Evolutionary conservation across 306 rosid species (phyloP).

Genomic region (Rosa lucieae): DNA sequence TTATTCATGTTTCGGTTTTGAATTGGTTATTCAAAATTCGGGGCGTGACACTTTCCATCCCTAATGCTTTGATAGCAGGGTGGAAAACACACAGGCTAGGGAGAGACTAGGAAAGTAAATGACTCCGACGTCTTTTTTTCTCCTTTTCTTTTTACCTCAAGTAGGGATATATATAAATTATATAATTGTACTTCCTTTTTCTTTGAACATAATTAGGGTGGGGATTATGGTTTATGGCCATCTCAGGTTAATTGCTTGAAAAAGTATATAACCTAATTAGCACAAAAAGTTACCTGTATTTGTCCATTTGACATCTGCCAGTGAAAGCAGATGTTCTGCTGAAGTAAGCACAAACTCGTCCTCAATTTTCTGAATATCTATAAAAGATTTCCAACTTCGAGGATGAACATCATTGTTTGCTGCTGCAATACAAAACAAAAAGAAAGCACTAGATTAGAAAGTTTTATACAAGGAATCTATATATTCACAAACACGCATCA

Average conservation of each 20-base stretch:
- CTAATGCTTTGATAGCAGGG: background rate
- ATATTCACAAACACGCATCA: background rate
- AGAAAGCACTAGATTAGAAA: background rate
- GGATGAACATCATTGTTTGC: slow-evolving; percentile 45
- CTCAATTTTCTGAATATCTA: slow-evolving; percentile 76
- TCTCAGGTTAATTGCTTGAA: background rate
- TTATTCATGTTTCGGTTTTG: too few relatives aligned
- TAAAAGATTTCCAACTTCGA: slow-evolving; percentile 46
- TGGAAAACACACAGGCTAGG: background rate
- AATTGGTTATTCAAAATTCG: too few relatives aligned
- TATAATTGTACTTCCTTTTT: background rate
- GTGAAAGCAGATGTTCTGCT: slow-evolving; percentile 77
- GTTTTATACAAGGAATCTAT: slow-evolving; percentile 3
- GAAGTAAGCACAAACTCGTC: slow-evolving; percentile 78
- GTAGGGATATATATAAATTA: background rate
- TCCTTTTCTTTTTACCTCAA: background rate
- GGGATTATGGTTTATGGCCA: background rate
- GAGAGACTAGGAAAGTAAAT: background rate
- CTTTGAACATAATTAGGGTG: background rate
- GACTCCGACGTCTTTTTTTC: background rate
- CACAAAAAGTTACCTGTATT: slow-evolving; percentile 55
- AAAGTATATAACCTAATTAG: background rate
- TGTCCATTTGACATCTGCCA: slow-evolving; percentile 66
- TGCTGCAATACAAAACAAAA: slow-evolving; percentile 31
- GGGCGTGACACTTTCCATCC: too few relatives aligned